A percentile compares a stretch with the other conserved stretches of the same genome.
These are phyloP conservation scores for Trichophaea hybrida DNA, from an alignment of 2,329 filamentous ascomycete species.

Conservation along the genomic window DNA sequence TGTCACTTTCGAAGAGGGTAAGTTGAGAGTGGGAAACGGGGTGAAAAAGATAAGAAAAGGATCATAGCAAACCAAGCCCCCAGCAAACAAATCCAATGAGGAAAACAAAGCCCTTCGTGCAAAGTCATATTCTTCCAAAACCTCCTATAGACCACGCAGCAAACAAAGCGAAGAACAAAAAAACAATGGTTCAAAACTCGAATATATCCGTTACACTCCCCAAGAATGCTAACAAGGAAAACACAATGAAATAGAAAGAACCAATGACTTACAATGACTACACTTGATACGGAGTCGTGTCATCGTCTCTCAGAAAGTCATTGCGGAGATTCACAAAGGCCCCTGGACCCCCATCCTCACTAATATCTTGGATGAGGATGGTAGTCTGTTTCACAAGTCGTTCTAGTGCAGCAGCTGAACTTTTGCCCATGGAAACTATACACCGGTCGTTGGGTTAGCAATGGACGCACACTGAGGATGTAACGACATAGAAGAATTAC, in stretches of 20 bases:
- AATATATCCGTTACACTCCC: not conserved
- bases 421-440: conserved; percentile 76
- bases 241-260: not conserved
- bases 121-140: too few species aligned
- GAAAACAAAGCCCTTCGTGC: too few species aligned
- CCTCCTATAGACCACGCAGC: too few species aligned
- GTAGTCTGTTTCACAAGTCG: conserved; percentile 74
- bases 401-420: conserved; percentile 72
- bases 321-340: conserved; percentile 62
- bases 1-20: conserved; percentile 70
- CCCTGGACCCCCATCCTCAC: conserved; percentile 63
- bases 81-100: too few species aligned
- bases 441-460: conserved; percentile 5
- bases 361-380: conserved; percentile 68
- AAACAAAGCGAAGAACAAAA: not conserved
- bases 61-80: too few species aligned
- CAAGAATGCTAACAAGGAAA: conserved; percentile 4
- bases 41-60: conserved; percentile 33
- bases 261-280: conserved; percentile 5
- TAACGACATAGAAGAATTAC: conserved; percentile 39
- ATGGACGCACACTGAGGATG: not conserved
- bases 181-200: not conserved
- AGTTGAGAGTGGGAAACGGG: conserved; percentile 84
- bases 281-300: not conserved
- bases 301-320: conserved; percentile 30